Evolutionary conservation across 2,329 filamentous ascomycete species (phyloP), one percentile per base, ranked within the genome.

Genomic region (Leptographium galeiforme): DNA sequence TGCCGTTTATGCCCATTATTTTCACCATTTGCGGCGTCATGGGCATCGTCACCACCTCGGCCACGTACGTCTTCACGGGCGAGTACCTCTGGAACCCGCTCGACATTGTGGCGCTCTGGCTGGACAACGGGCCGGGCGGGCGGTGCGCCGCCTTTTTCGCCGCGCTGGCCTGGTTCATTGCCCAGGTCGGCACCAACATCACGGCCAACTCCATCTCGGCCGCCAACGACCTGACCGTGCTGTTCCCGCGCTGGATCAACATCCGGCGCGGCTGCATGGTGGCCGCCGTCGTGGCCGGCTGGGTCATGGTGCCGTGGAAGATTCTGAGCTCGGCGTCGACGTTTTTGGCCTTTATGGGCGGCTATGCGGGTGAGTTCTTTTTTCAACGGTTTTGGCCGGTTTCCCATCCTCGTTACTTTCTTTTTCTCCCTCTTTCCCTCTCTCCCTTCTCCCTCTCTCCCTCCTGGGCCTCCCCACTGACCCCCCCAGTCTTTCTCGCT

Each of bases 281-380:
- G 49, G 77, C 77, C 0, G 72, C 76, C 48, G 65, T 81, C 8
- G 73, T 78, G 41, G 76, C 74, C 40, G 75, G 74, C 25, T 83
- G 79, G 78, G 72, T 73, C 3, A 70, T 84, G 36, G 78, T 81
- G 1, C 80, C 79, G 2, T 84, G 81, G 81, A 82, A 82, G 66
- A 84, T 85, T 54, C 68, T 84, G 18, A 70, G 64, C 38, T 80
- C 75, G 0, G 81, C 81, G 2, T 63, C 66, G 2, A 79, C 74
- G 1, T 79, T 85, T 58, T 66, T 84, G 4, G 73, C 76, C 45
- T 87, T 86, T 66, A 83, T 87, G 75, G 72, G 75, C 45, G 82
- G 81, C 0, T 81, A 84, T 62, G 69, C 55, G 61, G 64, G 52
- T 53, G 12, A 10, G 46, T 51, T n/a, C n/a, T n/a, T n/a, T n/a